Percentiles rank a stretch among this genome's conserved stretches.
Conservation (phyloP, 805 yeast species). For the Metschnikowia bowlesiae region DNA sequence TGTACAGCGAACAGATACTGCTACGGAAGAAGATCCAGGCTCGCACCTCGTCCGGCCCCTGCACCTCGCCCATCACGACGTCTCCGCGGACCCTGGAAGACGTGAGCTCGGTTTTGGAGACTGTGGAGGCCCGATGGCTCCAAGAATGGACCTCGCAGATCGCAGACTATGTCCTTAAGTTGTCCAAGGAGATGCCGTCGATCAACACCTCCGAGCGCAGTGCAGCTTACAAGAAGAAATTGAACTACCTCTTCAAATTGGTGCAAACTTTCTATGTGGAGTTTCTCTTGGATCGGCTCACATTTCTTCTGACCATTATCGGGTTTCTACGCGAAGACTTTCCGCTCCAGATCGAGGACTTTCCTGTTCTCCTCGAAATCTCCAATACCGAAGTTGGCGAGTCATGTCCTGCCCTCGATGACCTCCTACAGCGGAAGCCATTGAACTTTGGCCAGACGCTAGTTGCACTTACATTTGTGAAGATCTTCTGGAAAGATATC, state of each 20-base stretch:
- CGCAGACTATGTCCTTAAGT: constrained; percentile 51
- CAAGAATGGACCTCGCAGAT: constrained; percentile 91
- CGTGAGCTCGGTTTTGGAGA: constrained; percentile 18
- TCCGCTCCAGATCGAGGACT: constrained; percentile 26
- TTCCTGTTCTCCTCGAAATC: constrained; percentile 22
- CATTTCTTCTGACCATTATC: constrained; percentile 62
- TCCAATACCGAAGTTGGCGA: constrained; percentile 19
- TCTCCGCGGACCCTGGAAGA: not conserved
- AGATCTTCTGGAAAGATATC: constrained; percentile 70
- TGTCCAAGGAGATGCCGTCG: constrained; percentile 37
- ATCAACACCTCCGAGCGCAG: constrained; percentile 26
- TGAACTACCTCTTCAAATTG: constrained; percentile 58
- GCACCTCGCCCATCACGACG: not conserved
- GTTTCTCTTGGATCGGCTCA: constrained; percentile 55
- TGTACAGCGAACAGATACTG: constrained; percentile 50
- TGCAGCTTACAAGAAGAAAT: constrained; percentile 43
- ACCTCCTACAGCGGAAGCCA: constrained; percentile 6
- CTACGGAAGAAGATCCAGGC: constrained; percentile 29
- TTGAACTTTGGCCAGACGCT: constrained; percentile 35
- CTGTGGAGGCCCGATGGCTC: constrained; percentile 59
- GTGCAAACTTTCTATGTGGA: constrained; percentile 65
- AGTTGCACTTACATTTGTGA: constrained; percentile 44
- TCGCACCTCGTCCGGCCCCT: constrained; percentile 9
- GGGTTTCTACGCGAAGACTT: constrained; percentile 42
- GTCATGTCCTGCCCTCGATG: constrained; percentile 12